A percentile compares a stretch with the other conserved stretches of the same genome.
These are phyloP conservation scores for Aspergillus texensis DNA, from an alignment of 2,329 filamentous ascomycete genomes.

Conservation along the genomic window DNA sequence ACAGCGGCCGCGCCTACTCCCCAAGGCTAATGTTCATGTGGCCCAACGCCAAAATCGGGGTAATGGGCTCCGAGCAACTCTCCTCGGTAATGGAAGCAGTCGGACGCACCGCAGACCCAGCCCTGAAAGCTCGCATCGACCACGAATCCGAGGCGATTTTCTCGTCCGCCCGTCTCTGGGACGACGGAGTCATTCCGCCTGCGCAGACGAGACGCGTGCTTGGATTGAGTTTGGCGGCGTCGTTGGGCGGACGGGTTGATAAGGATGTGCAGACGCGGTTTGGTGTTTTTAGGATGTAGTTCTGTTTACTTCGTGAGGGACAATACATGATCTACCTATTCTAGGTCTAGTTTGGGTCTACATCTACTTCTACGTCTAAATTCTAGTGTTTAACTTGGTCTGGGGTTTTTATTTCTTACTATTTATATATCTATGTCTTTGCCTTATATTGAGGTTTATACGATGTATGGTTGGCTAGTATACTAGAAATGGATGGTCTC, in stretches of 20 bases:
- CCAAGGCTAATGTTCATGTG: conserved; percentile 94
- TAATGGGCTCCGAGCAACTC: conserved; percentile 95
- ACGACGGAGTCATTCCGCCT: conserved; percentile 79
- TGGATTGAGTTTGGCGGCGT: conserved; percentile 71
- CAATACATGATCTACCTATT: not conserved
- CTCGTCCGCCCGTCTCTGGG: conserved; percentile 88
- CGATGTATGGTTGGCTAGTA: not conserved
- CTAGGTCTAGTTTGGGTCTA: no score
- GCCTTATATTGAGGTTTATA: not conserved
- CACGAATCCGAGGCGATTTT: conserved; percentile 86
- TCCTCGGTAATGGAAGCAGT: conserved; percentile 94
- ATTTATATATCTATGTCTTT: not conserved
- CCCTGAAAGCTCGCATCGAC: conserved; percentile 82
- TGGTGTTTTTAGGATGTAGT: conserved; percentile 81
- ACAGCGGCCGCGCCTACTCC: conserved; percentile 82
- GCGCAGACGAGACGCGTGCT: conserved; percentile 74
- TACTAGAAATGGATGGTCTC: not conserved
- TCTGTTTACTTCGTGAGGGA: no score
- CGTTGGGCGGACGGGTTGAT: conserved; percentile 68
- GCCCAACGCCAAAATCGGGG: conserved; percentile 93
- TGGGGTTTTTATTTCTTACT: not conserved
- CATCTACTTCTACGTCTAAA: not conserved
- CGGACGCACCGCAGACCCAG: conserved; percentile 78
- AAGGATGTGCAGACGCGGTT: conserved; percentile 65
- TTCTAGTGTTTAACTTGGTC: not conserved